Conservation (phyloP, 345 rosid species). For the Dovyalis caffra region DNA sequence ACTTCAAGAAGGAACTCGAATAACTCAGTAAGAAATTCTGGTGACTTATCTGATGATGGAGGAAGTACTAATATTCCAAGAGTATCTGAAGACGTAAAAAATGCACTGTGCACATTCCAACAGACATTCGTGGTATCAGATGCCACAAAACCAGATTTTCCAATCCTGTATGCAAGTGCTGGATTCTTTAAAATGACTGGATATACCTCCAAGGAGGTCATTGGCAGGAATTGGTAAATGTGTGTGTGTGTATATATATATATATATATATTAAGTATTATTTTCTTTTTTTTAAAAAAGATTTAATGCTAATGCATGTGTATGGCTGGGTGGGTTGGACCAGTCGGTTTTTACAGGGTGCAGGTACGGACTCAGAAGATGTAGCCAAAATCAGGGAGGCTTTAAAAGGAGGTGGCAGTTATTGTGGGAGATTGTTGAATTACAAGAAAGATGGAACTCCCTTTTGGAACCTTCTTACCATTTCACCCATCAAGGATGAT, state of each 20-base stretch:
- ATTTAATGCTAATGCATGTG: too few species aligned
- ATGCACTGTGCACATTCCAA: conserved; percentile 82
- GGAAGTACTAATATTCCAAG: conserved; percentile 51
- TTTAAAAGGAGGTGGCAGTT: conserved; percentile 52
- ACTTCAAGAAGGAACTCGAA: conserved; percentile 59
- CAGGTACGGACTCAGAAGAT: conserved; percentile 86
- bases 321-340: background rate
- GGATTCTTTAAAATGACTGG: conserved; percentile 99
- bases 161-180: conserved; percentile 94
- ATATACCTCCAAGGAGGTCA: conserved; percentile 83
- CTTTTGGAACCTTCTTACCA: conserved; percentile 95
- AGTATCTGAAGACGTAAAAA: conserved; percentile 74
- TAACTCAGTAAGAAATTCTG: conserved; percentile 77
- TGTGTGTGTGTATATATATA: too few species aligned
- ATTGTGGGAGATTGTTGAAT: conserved; percentile 88
- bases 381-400: conserved; percentile 77
- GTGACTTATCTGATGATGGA: conserved; percentile 48
- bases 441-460: conserved; percentile 92
- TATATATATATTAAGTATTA: too few species aligned
- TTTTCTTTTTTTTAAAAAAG: too few species aligned
- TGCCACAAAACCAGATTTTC: conserved; percentile 86
- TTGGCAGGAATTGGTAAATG: conserved; percentile 88
- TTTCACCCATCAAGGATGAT: conserved; percentile 90
- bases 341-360: conserved; percentile 91
- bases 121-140: conserved; percentile 96